Conservation (phyloP, 2,329 filamentous ascomycete species). For the Torrubiellomyces zombiae region DNA sequence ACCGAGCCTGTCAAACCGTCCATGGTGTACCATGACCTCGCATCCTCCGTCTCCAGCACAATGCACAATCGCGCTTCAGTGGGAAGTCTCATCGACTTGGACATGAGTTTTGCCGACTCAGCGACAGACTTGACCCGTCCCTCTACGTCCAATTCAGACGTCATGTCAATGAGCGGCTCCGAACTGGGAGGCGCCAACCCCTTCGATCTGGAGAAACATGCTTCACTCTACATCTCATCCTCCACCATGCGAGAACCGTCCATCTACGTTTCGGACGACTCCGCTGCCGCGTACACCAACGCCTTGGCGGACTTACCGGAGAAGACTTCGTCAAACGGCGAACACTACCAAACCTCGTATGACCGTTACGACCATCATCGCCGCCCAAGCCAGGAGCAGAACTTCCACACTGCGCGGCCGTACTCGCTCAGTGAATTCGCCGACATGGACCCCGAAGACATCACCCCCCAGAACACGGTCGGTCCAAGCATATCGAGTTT, state of each 20-base stretch:
- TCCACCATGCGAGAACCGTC: constrained; percentile 33
- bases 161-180: constrained; percentile 36
- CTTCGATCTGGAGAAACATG: constrained; percentile 47
- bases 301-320: constrained; percentile 15
- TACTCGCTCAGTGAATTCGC: constrained; percentile 24
- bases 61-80: constrained; percentile 24
- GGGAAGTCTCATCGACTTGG: constrained; percentile 34
- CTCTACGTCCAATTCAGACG: constrained; percentile 44
- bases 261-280: constrained; percentile 45
- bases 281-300: constrained; percentile 28
- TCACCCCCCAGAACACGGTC: constrained; percentile 15
- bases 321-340: constrained; percentile 4
- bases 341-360: constrained; percentile 4
- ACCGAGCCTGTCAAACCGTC: constrained; percentile 32
- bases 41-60: constrained; percentile 15
- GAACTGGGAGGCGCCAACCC: constrained; percentile 38
- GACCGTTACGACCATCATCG: too few relatives aligned
- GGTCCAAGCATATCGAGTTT: constrained; percentile 6
- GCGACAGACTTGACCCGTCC: constrained; percentile 34
- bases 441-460: constrained; percentile 21
- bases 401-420: constrained; percentile 9
- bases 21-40: constrained; percentile 23
- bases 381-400: constrained; percentile 4
- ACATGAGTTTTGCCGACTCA: constrained; percentile 36
- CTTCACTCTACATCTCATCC: constrained; percentile 32